phyloP scores from a whole-genome alignment of 176 grass and related monocot species.

The Poa pratensis region DNA sequence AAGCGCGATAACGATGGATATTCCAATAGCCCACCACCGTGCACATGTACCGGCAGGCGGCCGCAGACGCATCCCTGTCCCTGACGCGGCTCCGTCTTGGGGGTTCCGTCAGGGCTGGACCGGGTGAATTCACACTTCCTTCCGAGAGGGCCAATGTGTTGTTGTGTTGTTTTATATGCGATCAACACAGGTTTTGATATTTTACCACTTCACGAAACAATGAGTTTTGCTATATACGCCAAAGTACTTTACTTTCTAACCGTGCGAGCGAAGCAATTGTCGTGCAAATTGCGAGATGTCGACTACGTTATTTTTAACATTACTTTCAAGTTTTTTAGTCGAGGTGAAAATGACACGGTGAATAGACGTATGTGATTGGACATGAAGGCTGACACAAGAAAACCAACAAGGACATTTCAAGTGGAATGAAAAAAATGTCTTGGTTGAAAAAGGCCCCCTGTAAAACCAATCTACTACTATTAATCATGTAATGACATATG shows the following conservation, averaged over 20 bases:
- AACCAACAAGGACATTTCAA: neutral
- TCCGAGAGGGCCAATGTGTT: neutral
- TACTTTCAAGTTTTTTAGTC: neutral
- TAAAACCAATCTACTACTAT: too few relatives aligned
- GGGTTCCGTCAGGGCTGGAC: neutral
- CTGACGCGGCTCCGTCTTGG: neutral
- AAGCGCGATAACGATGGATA: neutral
- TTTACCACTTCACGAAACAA: neutral
- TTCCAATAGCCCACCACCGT: neutral
- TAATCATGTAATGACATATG: too few relatives aligned
- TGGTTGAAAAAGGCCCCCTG: too few relatives aligned
- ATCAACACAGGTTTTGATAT: too few relatives aligned
- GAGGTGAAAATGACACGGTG: neutral
- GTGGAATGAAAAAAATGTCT: neutral
- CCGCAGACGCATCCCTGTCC: slow-evolving; percentile 31
- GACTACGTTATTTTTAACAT: neutral
- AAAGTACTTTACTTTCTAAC: neutral
- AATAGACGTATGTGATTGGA: neutral
- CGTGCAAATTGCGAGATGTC: neutral
- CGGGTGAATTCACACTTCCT: neutral
- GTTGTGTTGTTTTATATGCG: neutral
- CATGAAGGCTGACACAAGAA: neutral
- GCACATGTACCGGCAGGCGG: neutral
- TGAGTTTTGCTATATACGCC: neutral
- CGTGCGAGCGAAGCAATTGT: neutral